Evolutionary conservation across 495 filamentous ascomycete species (phyloP).

Genomic region (Xylona heveae): DNA sequence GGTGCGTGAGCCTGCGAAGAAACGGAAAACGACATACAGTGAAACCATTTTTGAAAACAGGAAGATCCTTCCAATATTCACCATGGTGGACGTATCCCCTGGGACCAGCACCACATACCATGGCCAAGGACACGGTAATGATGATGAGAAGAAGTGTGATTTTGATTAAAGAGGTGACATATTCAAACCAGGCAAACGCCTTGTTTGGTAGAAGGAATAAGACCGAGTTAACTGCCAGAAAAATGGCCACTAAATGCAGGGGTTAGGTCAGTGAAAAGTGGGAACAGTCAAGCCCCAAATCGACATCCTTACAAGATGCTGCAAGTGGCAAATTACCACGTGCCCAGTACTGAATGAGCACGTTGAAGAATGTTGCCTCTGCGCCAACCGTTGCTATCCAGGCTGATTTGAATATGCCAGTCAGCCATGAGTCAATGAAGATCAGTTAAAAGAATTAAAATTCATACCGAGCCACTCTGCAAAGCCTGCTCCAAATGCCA

Average conservation of each 20-base stretch:
- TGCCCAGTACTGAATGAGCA: slow-evolving; percentile 15
- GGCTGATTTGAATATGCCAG: too few species aligned
- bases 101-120: slow-evolving; percentile 15
- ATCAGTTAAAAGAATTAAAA: not conserved
- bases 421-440: too few species aligned
- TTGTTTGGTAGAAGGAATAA: slow-evolving; percentile 12
- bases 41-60: slow-evolving; percentile 14
- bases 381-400: slow-evolving; percentile 8
- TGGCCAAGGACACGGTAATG: slow-evolving; percentile 11
- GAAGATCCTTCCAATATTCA: slow-evolving; percentile 11
- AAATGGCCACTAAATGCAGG: slow-evolving; percentile 6
- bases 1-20: too few species aligned
- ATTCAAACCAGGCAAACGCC: slow-evolving; percentile 16
- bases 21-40: slow-evolving; percentile 5
- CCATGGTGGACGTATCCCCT: slow-evolving; percentile 11
- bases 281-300: too few species aligned
- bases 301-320: slow-evolving; percentile 6
- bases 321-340: slow-evolving; percentile 6
- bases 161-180: slow-evolving; percentile 13
- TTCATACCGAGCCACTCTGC: slow-evolving; percentile 10
- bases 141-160: slow-evolving; percentile 15
- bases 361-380: slow-evolving; percentile 22
- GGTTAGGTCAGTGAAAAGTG: not conserved
- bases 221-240: slow-evolving; percentile 8
- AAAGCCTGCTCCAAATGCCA: slow-evolving; percentile 13